Percentiles rank a stretch among this genome's conserved stretches.
These are phyloP conservation scores for Salix arbutifolia DNA, from an alignment of 345 rosid genomes.

Conservation along the genomic window DNA sequence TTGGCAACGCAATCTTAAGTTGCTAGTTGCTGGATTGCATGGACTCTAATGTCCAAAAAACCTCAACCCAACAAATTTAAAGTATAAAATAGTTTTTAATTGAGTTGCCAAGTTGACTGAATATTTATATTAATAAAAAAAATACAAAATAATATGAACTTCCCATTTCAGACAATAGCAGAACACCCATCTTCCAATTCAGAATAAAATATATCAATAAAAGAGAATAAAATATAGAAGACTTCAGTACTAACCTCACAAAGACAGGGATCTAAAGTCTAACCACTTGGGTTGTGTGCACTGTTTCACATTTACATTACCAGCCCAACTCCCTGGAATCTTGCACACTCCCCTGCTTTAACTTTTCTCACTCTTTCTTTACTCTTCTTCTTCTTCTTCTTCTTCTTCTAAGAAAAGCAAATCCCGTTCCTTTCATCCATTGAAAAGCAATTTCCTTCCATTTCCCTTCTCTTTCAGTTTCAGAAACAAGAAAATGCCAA, in stretches of 20 bases:
- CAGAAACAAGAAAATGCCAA: constrained; percentile 48
- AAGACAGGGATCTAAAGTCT: constrained; percentile 16
- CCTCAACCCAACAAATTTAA: background rate
- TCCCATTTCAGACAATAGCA: background rate
- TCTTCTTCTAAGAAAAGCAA: background rate
- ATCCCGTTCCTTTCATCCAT: background rate
- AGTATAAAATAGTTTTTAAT: too few species aligned
- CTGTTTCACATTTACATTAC: constrained; percentile 8
- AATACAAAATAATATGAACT: background rate
- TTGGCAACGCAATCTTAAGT: too few species aligned
- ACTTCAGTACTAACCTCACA: background rate
- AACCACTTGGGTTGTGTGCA: constrained; percentile 17
- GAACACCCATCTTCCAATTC: too few species aligned
- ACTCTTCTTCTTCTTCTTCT: background rate
- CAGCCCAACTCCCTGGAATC: background rate
- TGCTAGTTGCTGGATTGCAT: background rate
- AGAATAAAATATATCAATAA: background rate
- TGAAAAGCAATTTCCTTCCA: background rate
- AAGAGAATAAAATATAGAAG: background rate
- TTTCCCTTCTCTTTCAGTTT: background rate
- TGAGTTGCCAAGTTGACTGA: too few species aligned
- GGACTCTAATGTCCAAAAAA: background rate
- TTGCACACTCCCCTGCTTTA: background rate
- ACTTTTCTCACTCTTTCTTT: background rate
- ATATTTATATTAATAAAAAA: too few species aligned